Percentiles rank a stretch among this genome's conserved stretches.
phyloP scores from a whole-genome alignment of 2,329 filamentous ascomycete genomes.

The Celoporthe dispersa region DNA sequence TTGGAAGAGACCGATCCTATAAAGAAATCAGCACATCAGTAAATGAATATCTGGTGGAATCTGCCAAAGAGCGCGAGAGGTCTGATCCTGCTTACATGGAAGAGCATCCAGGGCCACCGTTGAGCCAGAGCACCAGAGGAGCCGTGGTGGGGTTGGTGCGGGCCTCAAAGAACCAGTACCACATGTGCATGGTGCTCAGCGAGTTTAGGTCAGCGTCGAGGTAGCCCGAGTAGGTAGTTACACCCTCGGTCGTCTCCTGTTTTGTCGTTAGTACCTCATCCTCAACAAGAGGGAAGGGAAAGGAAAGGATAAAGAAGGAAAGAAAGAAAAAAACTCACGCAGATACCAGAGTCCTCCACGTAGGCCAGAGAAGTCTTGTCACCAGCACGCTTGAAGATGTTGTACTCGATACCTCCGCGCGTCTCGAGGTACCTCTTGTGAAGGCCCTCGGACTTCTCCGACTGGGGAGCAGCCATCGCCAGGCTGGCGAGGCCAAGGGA shows the following conservation, averaged over 20 bases:
- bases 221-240: conserved; percentile 57
- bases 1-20: conserved; percentile 43
- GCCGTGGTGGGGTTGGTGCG: conserved; percentile 38
- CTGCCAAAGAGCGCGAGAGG: no score
- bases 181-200: conserved; percentile 36
- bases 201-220: conserved; percentile 46
- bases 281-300: neutral
- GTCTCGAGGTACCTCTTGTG: conserved; percentile 27
- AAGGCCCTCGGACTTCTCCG: conserved; percentile 14
- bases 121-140: conserved; percentile 43
- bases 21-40: neutral
- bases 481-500: conserved; percentile 25
- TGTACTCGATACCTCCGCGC: conserved; percentile 40
- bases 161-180: conserved; percentile 41
- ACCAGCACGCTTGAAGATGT: conserved; percentile 52
- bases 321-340: conserved; percentile 35
- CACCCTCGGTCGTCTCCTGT: conserved; percentile 51
- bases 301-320: no score
- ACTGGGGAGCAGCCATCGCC: conserved; percentile 21
- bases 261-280: neutral
- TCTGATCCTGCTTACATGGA: conserved; percentile 36
- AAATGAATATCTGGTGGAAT: neutral
- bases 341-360: conserved; percentile 55
- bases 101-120: conserved; percentile 47
- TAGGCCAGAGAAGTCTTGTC: conserved; percentile 50